Base-by-base conservation (phyloP, 2,329 filamentous ascomycete genomes). In the Talaromyces sp. region DNA sequence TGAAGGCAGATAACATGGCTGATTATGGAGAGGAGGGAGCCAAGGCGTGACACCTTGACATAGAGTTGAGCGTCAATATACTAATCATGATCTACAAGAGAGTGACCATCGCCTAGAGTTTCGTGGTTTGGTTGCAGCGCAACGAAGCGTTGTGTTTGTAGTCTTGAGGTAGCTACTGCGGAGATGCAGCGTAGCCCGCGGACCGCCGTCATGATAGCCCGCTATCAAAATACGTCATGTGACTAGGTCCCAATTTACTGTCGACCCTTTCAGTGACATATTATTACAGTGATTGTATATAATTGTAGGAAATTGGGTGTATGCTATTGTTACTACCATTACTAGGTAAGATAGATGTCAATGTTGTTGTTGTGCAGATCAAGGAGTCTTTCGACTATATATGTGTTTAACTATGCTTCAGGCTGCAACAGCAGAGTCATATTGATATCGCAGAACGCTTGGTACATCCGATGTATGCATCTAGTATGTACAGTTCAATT, bases 1-100 rank as follows among this genome's bases (percentile, higher is more conserved):
- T 96, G 82, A 99, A 99, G 76, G 95, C 95, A 80, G 94, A 96
- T 80, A 99, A 90, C 95, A 97, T 97, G 69, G 52, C 27, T 52
- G 45, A 24, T 31, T 39, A 50, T 35, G 57, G 31, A 35, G 50
- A 54, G 35, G 22, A 45, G 52, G 58, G 22, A 22, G 50, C 41
- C 33, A 50, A 61, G 57, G 45, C 39, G 57, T 62, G 16, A 47
- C 50, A 43, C 63, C 50, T 52, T 60, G 58, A 47, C 50, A 45
- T 3, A 16, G 35, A 56, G 24, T 48, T 50, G 16, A 19, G 24
- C 56, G 31, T 47, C 11, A 16, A 19, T 39, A 58, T 45, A 65
- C n/a, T 2, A 37, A 48, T 41, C 63, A 62, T 65, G 45, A 19
- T 58, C 57, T 65, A 52, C 43, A 19, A 48, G 14, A 8, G 1